Conservation (phyloP, 2,329 filamentous ascomycete genomes). For the Colletotrichum sansevieriae region DNA sequence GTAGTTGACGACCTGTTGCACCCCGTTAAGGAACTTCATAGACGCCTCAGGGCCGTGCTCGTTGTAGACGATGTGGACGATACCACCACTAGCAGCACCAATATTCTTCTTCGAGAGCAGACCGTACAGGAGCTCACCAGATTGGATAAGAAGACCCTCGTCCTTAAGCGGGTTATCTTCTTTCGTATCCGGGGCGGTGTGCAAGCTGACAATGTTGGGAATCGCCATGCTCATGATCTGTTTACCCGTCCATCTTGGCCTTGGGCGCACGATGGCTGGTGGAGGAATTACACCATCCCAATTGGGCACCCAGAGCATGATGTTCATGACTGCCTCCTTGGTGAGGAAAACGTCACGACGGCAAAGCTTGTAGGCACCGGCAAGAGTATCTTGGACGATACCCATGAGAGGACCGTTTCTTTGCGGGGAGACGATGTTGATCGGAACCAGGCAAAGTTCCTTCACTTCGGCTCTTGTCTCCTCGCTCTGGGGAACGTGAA, state of each 20-base stretch:
- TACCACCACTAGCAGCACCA: constrained; percentile 89
- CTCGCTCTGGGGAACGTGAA: constrained; percentile 98
- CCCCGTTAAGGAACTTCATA: constrained; percentile 95
- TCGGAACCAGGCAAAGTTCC: constrained; percentile 96
- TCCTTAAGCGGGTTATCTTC: constrained; percentile 77
- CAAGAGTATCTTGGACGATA: constrained; percentile 98
- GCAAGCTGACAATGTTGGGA: constrained; percentile 85
- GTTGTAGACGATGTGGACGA: constrained; percentile 96
- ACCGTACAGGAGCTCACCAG: constrained; percentile 90
- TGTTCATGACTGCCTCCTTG: constrained; percentile 94
- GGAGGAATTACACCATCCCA: constrained; percentile 97
- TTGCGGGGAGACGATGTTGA: constrained; percentile 98
- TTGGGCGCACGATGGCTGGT: constrained; percentile 93
- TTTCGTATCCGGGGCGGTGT: constrained; percentile 71
- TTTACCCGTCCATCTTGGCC: constrained; percentile 96
- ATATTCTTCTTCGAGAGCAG: constrained; percentile 94
- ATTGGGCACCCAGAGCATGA: constrained; percentile 96
- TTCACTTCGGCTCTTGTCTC: constrained; percentile 96
- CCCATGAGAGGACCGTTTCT: constrained; percentile 98
- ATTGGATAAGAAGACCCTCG: constrained; percentile 84
- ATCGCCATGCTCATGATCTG: constrained; percentile 96
- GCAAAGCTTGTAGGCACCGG: constrained; percentile 96
- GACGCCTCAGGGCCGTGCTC: constrained; percentile 88
- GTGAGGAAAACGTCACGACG: constrained; percentile 91
- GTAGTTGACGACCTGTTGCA: constrained; percentile 94